These are phyloP conservation scores for Senna tora DNA, from an alignment of 306 rosid species.

Conservation along the genomic window DNA sequence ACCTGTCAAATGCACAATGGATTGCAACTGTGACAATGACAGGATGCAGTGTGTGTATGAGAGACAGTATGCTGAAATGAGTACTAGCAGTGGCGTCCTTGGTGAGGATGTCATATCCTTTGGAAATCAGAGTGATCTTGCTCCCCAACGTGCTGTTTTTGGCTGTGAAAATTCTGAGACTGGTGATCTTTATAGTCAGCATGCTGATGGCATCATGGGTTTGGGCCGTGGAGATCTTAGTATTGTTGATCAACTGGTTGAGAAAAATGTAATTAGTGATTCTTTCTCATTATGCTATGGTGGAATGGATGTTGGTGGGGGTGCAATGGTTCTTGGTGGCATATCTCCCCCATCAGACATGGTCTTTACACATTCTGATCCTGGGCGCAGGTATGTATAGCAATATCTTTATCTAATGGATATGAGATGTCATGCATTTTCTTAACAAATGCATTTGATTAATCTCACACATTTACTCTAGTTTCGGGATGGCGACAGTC, in stretches of 20 bases:
- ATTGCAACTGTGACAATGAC: conserved; percentile 77
- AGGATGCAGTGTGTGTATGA: conserved; percentile 74
- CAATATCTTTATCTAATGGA: conserved; percentile 34
- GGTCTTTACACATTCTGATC: conserved; percentile 76
- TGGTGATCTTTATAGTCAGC: conserved; percentile 91
- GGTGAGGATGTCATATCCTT: conserved; percentile 88
- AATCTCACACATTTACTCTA: conserved; percentile 97
- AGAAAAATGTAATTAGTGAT: conserved; percentile 71
- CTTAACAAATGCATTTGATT: conserved; percentile 69
- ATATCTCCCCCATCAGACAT: conserved; percentile 79
- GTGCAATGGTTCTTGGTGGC: conserved; percentile 97
- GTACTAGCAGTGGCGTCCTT: conserved; percentile 89
- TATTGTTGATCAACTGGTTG: conserved; percentile 88
- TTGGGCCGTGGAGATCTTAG: conserved; percentile 91
- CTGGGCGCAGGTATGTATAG: conserved; percentile 79
- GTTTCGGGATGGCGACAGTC: conserved; percentile 99
- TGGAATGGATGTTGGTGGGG: conserved; percentile 98
- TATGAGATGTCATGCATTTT: conserved; percentile 55
- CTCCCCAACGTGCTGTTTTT: conserved; percentile 82
- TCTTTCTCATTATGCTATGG: conserved; percentile 97
- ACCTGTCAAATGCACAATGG: conserved; percentile 73
- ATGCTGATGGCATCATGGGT: conserved; percentile 98
- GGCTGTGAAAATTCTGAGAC: conserved; percentile 92
- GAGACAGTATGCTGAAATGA: conserved; percentile 98
- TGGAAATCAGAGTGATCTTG: conserved; percentile 80